Evolutionary conservation across 1,284 basidiomycete species (phyloP).

Genomic region (Anthracocystis walkeri): DNA sequence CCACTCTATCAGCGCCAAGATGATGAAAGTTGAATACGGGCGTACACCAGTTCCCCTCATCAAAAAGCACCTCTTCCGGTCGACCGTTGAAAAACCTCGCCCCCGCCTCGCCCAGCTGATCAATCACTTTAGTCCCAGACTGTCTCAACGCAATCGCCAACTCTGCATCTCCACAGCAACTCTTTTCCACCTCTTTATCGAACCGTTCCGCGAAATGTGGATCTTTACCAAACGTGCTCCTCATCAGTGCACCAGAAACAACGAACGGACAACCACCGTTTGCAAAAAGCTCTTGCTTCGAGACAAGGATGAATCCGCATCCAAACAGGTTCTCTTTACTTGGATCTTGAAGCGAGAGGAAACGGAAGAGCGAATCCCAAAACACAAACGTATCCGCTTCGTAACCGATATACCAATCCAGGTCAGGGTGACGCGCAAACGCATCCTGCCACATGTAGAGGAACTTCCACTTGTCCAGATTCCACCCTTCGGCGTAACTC

Average conservation of each 20-base stretch:
- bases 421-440: constrained; percentile 14
- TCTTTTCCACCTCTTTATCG: constrained; percentile 17
- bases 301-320: constrained; percentile 15
- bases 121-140: constrained; percentile 12
- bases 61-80: constrained; percentile 27
- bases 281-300: constrained; percentile 30
- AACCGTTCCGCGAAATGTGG: constrained; percentile 20
- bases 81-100: constrained; percentile 22
- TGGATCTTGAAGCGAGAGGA: constrained; percentile 16
- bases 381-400: constrained; percentile 41
- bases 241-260: constrained; percentile 40
- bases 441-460: constrained; percentile 50
- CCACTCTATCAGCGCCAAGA: constrained; percentile 19
- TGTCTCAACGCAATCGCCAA: constrained; percentile 33
- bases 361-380: constrained; percentile 37
- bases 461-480: constrained; percentile 45
- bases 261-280: constrained; percentile 41
- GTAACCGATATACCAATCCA: constrained; percentile 47
- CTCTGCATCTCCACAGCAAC: constrained; percentile 48
- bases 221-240: constrained; percentile 30
- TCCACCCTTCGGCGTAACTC: constrained; percentile 23
- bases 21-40: constrained; percentile 40
- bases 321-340: constrained; percentile 26
- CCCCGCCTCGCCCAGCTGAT: constrained; percentile 16
- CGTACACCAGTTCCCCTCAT: constrained; percentile 28